These are phyloP conservation scores for Sporothrix humicola DNA, from an alignment of 2,329 filamentous ascomycete genomes.

Conservation along the genomic window DNA sequence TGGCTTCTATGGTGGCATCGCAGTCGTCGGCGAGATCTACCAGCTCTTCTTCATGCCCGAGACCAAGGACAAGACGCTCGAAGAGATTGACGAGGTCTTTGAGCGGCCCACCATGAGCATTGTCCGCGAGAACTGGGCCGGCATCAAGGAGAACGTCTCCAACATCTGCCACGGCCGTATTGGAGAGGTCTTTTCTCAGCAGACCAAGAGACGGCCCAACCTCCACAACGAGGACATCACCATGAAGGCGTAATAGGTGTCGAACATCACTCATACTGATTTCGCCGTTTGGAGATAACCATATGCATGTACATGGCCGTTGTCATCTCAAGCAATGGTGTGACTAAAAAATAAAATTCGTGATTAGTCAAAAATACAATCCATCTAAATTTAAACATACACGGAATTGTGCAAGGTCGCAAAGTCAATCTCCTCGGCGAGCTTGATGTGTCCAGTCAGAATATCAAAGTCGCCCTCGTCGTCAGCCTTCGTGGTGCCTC, in stretches of 20 bases:
- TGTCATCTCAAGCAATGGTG: too few species aligned
- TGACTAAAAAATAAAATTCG: too few species aligned
- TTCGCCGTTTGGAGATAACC: too few species aligned
- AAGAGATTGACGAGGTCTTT: slow-evolving; percentile 62
- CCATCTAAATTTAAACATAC: too few species aligned
- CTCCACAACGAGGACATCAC: background rate
- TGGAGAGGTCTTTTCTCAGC: slow-evolving; percentile 17
- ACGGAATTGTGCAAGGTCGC: background rate
- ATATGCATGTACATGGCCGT: too few species aligned
- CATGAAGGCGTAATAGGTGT: slow-evolving; percentile 7
- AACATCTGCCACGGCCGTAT: slow-evolving; percentile 27
- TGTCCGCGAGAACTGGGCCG: slow-evolving; percentile 29
- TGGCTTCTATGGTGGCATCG: slow-evolving; percentile 77
- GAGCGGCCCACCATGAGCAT: slow-evolving; percentile 43
- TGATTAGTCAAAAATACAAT: too few species aligned
- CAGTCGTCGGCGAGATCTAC: slow-evolving; percentile 72
- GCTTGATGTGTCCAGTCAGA: background rate
- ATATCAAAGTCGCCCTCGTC: background rate
- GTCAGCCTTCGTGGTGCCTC: background rate
- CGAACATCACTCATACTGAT: too few species aligned
- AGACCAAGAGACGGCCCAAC: slow-evolving; percentile 1
- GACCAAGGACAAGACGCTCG: slow-evolving; percentile 59
- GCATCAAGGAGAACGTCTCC: slow-evolving; percentile 28
- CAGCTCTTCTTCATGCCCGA: slow-evolving; percentile 78
- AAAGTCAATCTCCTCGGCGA: slow-evolving; percentile 2